Base-by-base conservation (phyloP, 345 rosid species). In the Durio zibethinus region DNA sequence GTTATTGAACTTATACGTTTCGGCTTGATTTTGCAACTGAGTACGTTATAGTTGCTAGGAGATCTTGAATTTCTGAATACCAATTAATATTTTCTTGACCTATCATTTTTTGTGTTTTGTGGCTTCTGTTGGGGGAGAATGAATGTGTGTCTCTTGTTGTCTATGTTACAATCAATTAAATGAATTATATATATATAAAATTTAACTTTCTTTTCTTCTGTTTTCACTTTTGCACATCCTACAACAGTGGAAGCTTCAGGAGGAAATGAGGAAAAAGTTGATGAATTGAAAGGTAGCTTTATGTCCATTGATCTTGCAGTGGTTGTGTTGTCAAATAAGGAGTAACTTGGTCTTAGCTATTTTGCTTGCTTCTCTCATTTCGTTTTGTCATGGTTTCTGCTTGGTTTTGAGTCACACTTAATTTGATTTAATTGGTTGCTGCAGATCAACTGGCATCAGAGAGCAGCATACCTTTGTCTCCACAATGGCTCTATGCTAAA, bases 401-500 rank as follows among this genome's bases (percentile, higher is more conserved):
- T 64, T 53, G 21, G 33, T 21, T 43, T 4, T 20, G 43, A 52
- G 47, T 80, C 23, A 47, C 18, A 20, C 73, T 64, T 80, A 43
- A 72, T 54, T 72, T 35, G 43, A 21, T 23, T 56, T 23, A 23
- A n/a, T 35, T 80, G 54, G 72, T 81, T 53, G 42, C 59, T 81
- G 85, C 88, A 94, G 97, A 92, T 84, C 93, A 85, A 81, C 52
- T 81, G 78, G 82, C 83, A 27, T 79, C 88, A 16, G 98, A 94
- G 65, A 92, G 81, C 88, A 91, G 88, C 87, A 92, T 94, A n/a
- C 98, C 98, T 0, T 78, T 94, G 81, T 92, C 97, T 84, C 98
- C 98, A 1, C 97, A 94, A 80, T 94, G 98, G 98, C 97, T 94
- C 50, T 94, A 92, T 85, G 77, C 90, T 20, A 94, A 91, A 77